Percentiles rank a stretch among this genome's conserved stretches.
phyloP scores from a whole-genome alignment of 352 stramenopile genomes.

The Globisporangium okanoganense region DNA sequence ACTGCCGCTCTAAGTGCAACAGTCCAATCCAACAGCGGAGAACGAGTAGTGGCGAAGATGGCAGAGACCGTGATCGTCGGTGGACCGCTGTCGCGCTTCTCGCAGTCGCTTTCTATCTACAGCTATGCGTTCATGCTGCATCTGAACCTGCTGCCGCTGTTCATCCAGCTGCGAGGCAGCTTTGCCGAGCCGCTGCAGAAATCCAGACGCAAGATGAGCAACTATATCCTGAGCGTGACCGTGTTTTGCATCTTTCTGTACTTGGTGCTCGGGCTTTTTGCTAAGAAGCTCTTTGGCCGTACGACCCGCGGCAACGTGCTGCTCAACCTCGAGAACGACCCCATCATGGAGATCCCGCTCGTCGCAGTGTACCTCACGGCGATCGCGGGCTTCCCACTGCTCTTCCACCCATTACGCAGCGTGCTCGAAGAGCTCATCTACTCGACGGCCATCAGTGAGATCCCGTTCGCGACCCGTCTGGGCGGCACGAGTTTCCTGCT shows the following conservation, averaged over 20 bases:
- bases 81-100: conserved; percentile 33
- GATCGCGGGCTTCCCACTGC: conserved; percentile 66
- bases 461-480: conserved; percentile 48
- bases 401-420: conserved; percentile 67
- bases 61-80: conserved; percentile 28
- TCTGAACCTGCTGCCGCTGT: conserved; percentile 73
- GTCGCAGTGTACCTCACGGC: conserved; percentile 70
- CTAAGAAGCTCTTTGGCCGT: conserved; percentile 50
- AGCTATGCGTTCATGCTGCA: conserved; percentile 88
- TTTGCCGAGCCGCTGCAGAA: conserved; percentile 47
- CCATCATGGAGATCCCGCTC: conserved; percentile 60
- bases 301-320: conserved; percentile 69
- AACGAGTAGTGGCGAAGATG: conserved; percentile 6
- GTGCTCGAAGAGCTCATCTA: conserved; percentile 61
- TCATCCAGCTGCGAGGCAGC: conserved; percentile 59
- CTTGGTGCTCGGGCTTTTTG: conserved; percentile 42
- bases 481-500: conserved; percentile 47
- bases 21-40: background rate
- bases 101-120: conserved; percentile 69
- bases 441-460: conserved; percentile 35
- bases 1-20: background rate
- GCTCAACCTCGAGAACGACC: conserved; percentile 72
- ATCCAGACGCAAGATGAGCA: conserved; percentile 48
- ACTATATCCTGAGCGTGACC: conserved; percentile 44
- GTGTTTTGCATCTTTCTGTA: conserved; percentile 65